Evolutionary conservation across 1,284 basidiomycete species (phyloP).

Genomic region (Wallemia mellicola): DNA sequence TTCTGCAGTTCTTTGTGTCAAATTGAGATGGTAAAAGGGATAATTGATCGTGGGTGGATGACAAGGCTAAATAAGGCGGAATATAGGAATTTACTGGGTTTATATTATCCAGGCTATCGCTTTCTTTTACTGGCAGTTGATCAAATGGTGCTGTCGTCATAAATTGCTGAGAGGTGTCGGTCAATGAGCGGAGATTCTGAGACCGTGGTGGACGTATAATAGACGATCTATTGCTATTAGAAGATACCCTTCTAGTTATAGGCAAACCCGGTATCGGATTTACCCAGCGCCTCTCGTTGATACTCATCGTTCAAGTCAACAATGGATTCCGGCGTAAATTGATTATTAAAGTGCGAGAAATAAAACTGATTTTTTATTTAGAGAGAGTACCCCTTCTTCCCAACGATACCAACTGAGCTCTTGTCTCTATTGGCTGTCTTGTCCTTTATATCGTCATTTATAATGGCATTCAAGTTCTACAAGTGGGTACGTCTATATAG

Average conservation of each 20-base stretch:
- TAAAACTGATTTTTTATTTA: background rate
- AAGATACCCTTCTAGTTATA: background rate
- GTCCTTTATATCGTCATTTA: background rate
- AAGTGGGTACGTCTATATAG: background rate
- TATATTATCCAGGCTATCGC: background rate
- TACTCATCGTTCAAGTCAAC: background rate
- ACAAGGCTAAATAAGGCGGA: background rate
- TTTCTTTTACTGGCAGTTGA: background rate
- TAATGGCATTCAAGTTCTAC: background rate
- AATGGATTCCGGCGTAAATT: background rate
- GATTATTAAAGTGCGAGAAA: background rate
- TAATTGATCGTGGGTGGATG: background rate
- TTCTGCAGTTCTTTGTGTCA: background rate
- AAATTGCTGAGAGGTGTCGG: background rate
- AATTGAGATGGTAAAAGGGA: background rate
- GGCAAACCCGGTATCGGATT: background rate
- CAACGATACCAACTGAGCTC: background rate
- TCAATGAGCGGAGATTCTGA: background rate
- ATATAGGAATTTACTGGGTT: background rate
- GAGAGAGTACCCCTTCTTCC: background rate
- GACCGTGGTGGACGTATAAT: background rate
- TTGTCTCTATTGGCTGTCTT: background rate
- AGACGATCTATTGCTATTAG: background rate
- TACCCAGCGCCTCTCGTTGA: background rate
- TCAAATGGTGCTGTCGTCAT: background rate